Conservation (phyloP, 2,329 filamentous ascomycete species). For the Orbilia ellipsospora region DNA sequence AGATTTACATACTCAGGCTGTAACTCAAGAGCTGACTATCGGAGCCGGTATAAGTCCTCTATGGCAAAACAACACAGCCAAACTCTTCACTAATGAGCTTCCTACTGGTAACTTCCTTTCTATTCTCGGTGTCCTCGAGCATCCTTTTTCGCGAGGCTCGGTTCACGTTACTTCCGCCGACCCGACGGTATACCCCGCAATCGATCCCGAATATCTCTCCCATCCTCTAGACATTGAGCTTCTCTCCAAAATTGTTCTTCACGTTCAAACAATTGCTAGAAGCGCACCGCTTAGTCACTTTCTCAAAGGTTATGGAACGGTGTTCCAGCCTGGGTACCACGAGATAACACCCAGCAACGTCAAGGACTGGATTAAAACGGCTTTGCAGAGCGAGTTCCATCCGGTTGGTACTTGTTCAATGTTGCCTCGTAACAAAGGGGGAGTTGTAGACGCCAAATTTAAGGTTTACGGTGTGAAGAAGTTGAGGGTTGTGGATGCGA, state of each 20-base stretch:
- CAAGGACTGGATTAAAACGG: conserved; percentile 61
- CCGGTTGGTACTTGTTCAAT: conserved; percentile 60
- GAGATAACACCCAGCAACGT: conserved; percentile 58
- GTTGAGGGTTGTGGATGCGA: conserved; percentile 64
- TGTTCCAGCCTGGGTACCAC: conserved; percentile 42
- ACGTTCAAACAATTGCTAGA: conserved; percentile 36
- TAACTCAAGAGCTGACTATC: conserved; percentile 36
- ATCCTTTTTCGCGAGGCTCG: conserved; percentile 72
- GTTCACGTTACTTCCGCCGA: conserved; percentile 70
- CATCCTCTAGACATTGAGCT: conserved; percentile 68
- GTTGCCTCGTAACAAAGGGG: conserved; percentile 60
- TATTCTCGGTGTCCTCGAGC: conserved; percentile 62
- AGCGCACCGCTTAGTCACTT: conserved; percentile 36
- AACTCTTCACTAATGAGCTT: conserved; percentile 39
- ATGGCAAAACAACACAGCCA: conserved; percentile 44
- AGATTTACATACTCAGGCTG: conserved; percentile 35
- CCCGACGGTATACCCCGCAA: conserved; percentile 66
- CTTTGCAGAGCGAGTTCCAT: conserved; percentile 60
- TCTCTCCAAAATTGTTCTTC: conserved; percentile 43
- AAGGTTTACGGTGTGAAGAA: conserved; percentile 62
- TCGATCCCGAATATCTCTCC: conserved; percentile 70
- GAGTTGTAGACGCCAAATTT: conserved; percentile 62
- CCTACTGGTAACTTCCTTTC: conserved; percentile 39
- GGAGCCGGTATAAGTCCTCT: conserved; percentile 40
- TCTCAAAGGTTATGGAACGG: conserved; percentile 41